A percentile compares a stretch with the other conserved stretches of the same genome.
phyloP scores from a whole-genome alignment of 306 rosid species.

The Echinosophora koreensis region DNA sequence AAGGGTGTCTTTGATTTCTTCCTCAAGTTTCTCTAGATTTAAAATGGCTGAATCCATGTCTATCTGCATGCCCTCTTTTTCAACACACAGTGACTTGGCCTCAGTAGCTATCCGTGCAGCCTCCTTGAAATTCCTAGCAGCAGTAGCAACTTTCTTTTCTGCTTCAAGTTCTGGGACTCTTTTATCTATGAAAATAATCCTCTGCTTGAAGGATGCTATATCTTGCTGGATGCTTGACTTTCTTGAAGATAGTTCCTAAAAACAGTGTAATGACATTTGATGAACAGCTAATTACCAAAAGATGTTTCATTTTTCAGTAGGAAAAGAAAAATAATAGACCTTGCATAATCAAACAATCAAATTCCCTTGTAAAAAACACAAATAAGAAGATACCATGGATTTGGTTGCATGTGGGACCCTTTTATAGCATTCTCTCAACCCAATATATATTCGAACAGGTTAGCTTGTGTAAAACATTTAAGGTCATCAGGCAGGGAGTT shows the following conservation, averaged over 20 bases:
- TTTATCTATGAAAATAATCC: constrained; percentile 74
- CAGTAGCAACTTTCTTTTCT: constrained; percentile 80
- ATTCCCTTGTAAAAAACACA: background rate
- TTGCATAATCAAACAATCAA: background rate
- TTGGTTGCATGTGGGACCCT: constrained; percentile 21
- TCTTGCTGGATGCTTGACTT: constrained; percentile 81
- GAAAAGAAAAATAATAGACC: constrained; percentile 28
- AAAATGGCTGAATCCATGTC: constrained; percentile 56
- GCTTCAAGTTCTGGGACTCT: constrained; percentile 90
- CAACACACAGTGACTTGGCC: constrained; percentile 70
- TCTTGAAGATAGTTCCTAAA: constrained; percentile 80
- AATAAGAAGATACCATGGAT: constrained; percentile 15
- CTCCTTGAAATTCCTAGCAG: constrained; percentile 87
- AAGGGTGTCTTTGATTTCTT: constrained; percentile 64
- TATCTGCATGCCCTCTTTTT: constrained; percentile 66
- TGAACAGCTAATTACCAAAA: constrained; percentile 47
- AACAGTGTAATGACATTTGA: constrained; percentile 41
- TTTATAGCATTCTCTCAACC: constrained; percentile 36
- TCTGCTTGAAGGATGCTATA: constrained; percentile 72
- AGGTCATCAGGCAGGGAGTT: constrained; percentile 14
- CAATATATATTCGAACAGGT: constrained; percentile 30
- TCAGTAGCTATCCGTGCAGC: constrained; percentile 84
- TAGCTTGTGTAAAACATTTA: constrained; percentile 27
- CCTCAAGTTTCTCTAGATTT: constrained; percentile 76
- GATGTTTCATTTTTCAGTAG: background rate